These are phyloP conservation scores for Niebla homalea DNA, from an alignment of 495 filamentous ascomycete genomes.

Conservation along the genomic window DNA sequence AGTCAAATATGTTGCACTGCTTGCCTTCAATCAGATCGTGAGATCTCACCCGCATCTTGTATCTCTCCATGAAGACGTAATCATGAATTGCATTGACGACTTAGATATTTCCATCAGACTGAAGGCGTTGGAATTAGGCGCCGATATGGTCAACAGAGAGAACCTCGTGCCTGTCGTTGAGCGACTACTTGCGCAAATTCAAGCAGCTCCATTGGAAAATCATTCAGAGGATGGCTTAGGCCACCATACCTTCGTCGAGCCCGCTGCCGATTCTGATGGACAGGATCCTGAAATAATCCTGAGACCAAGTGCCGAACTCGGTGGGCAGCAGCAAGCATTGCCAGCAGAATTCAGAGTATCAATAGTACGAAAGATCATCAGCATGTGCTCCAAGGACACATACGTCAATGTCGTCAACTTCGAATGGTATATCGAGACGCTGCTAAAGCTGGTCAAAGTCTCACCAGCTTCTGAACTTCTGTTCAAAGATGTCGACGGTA, in stretches of 20 bases:
- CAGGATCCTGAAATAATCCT: conserved; percentile 39
- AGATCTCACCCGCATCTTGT: conserved; percentile 75
- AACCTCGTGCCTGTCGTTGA: conserved; percentile 74
- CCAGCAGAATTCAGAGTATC: conserved; percentile 72
- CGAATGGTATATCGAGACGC: conserved; percentile 86
- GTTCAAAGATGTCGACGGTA: neutral
- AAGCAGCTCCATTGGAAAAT: conserved; percentile 31
- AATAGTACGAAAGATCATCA: conserved; percentile 66
- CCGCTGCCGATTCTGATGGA: conserved; percentile 41
- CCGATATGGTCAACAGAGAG: conserved; percentile 79
- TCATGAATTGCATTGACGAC: conserved; percentile 90
- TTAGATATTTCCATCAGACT: conserved; percentile 90
- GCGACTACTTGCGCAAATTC: conserved; percentile 73
- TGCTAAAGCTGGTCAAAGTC: conserved; percentile 67
- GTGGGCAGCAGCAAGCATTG: conserved; percentile 29
- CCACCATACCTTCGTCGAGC: conserved; percentile 21
- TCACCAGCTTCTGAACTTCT: conserved; percentile 30
- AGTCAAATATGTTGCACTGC: conserved; percentile 95
- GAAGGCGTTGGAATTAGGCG: conserved; percentile 78
- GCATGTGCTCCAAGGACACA: conserved; percentile 84
- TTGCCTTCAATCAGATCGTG: conserved; percentile 93
- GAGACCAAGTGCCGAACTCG: conserved; percentile 13
- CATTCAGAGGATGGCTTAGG: conserved; percentile 21
- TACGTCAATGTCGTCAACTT: conserved; percentile 80
- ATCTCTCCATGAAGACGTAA: conserved; percentile 83